Conservation (phyloP, 1,139 yeast species). For the Blastobotrys petasosporus region DNA sequence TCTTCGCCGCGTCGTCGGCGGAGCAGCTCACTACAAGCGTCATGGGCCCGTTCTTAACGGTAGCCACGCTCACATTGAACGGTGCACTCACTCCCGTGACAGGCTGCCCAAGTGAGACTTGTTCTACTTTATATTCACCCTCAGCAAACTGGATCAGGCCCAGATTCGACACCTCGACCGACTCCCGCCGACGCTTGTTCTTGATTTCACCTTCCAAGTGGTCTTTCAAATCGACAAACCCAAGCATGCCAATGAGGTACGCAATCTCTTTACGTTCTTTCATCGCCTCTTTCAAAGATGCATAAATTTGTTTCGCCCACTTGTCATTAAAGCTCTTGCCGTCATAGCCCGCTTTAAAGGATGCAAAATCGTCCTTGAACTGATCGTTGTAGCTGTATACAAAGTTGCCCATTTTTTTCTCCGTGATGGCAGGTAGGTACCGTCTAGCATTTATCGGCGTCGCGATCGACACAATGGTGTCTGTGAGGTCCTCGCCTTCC, state of each 20-base stretch:
- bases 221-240: constrained; percentile 13
- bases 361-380: background rate
- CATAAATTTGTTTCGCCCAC: constrained; percentile 13
- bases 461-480: no score
- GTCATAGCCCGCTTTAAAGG: no score
- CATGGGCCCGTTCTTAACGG: constrained; percentile 10
- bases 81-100: constrained; percentile 11
- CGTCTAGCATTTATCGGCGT: constrained; percentile 21
- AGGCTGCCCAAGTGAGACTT: constrained; percentile 12
- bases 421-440: constrained; percentile 6
- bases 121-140: background rate
- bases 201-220: constrained; percentile 9
- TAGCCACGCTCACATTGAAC: constrained; percentile 10
- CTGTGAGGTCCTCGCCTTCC: no score
- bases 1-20: constrained; percentile 8
- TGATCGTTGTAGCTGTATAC: constrained; percentile 13
- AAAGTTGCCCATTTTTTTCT: constrained; percentile 17
- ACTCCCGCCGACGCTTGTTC: background rate
- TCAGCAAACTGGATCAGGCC: constrained; percentile 7
- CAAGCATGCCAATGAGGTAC: constrained; percentile 17
- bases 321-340: constrained; percentile 6
- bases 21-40: constrained; percentile 9
- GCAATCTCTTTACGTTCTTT: constrained; percentile 10
- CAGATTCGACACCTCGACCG: constrained; percentile 14
- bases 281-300: constrained; percentile 8